Conservation (phyloP, 2,329 filamentous ascomycete species). For the Penicillium sp. region DNA sequence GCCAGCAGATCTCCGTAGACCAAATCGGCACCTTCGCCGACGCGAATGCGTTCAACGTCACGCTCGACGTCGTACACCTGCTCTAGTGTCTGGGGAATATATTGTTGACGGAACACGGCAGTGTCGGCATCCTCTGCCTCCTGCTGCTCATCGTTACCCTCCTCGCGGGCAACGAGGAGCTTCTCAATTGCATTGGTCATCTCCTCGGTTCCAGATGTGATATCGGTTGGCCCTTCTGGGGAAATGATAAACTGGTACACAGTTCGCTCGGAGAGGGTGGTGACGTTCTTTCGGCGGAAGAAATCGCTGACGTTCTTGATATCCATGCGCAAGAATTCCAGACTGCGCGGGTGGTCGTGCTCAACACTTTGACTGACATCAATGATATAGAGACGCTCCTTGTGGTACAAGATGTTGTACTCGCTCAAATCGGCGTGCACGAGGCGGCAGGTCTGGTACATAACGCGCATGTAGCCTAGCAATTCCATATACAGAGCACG, state of each 20-base stretch:
- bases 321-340: conserved; percentile 96
- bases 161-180: conserved; percentile 58
- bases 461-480: conserved; percentile 79
- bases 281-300: conserved; percentile 80
- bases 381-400: conserved; percentile 81
- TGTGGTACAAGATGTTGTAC: conserved; percentile 93
- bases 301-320: conserved; percentile 96
- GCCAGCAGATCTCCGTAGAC: conserved; percentile 83
- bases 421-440: conserved; percentile 97
- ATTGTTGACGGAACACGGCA: conserved; percentile 91
- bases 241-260: conserved; percentile 79
- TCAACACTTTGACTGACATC: conserved; percentile 97
- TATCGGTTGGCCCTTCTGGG: conserved; percentile 47
- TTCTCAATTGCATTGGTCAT: conserved; percentile 62
- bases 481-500: conserved; percentile 74
- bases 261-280: conserved; percentile 72
- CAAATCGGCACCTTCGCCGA: conserved; percentile 70
- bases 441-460: conserved; percentile 88
- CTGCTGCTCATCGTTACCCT: conserved; percentile 51
- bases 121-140: conserved; percentile 65
- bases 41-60: conserved; percentile 72
- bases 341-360: conserved; percentile 85
- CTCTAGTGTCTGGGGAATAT: conserved; percentile 91
- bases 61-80: conserved; percentile 96
- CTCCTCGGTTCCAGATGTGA: conserved; percentile 46